phyloP scores from a whole-genome alignment of 129 eudicot species.

The Escallonia herrerae region DNA sequence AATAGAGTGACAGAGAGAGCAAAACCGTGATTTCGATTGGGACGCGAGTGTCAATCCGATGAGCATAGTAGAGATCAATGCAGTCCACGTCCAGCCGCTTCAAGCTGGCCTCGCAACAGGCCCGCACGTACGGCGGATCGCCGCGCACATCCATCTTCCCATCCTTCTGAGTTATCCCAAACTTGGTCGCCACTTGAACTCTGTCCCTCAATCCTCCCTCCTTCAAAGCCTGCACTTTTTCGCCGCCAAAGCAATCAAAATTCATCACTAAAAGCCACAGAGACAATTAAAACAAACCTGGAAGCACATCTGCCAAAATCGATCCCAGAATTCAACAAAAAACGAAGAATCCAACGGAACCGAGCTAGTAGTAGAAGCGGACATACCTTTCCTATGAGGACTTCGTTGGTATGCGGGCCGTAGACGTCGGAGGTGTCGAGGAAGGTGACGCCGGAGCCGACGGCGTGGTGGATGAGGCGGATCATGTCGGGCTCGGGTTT shows the following conservation, averaged over 20 bases:
- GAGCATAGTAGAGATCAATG: too few relatives aligned
- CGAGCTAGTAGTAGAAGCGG: too few relatives aligned
- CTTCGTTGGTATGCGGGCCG: neutral
- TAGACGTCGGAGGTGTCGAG: too few relatives aligned
- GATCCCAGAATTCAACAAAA: too few relatives aligned
- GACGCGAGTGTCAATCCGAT: slow-evolving; percentile 28
- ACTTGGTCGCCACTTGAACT: slow-evolving; percentile 4
- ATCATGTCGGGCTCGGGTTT: slow-evolving; percentile 48
- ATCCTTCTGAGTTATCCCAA: slow-evolving; percentile 15
- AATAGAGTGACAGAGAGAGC: too few relatives aligned
- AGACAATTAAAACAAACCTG: too few relatives aligned
- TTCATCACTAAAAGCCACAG: too few relatives aligned
- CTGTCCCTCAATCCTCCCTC: slow-evolving; percentile 24
- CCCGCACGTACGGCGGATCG: slow-evolving; percentile 42
- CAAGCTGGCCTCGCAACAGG: too few relatives aligned
- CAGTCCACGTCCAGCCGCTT: too few relatives aligned
- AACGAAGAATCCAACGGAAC: too few relatives aligned
- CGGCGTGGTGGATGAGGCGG: slow-evolving; percentile 40
- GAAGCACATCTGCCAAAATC: too few relatives aligned
- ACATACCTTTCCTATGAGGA: slow-evolving; percentile 44
- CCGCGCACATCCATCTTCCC: slow-evolving; percentile 27
- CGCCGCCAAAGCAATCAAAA: neutral
- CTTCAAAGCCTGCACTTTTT: slow-evolving; percentile 27
- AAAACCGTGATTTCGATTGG: slow-evolving; percentile 69
- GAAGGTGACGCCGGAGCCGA: slow-evolving; percentile 12